Conservation (phyloP, 164 flowering plant species). For the Vitis rupestris region DNA sequence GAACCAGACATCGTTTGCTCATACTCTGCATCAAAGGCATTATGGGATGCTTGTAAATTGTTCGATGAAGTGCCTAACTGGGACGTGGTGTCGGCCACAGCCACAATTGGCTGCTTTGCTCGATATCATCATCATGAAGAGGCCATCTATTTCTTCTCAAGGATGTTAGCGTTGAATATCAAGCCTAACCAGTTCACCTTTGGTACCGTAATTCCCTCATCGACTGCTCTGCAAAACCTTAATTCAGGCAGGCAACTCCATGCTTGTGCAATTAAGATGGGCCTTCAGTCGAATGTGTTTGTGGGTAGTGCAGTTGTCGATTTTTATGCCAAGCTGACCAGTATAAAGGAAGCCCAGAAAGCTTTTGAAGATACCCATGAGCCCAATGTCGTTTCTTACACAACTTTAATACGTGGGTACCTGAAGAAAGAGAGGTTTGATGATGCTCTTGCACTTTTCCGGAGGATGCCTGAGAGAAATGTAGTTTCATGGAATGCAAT, state of each 20-base stretch:
- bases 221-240: slow-evolving; percentile 30
- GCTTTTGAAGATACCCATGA: slow-evolving; percentile 57
- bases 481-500: slow-evolving; percentile 86
- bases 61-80: slow-evolving; percentile 54
- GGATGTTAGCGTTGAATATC: slow-evolving; percentile 41
- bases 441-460: slow-evolving; percentile 51
- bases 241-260: slow-evolving; percentile 57
- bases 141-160: slow-evolving; percentile 49
- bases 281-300: slow-evolving; percentile 55
- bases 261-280: slow-evolving; percentile 49
- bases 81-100: slow-evolving; percentile 53
- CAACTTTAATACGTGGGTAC: slow-evolving; percentile 63
- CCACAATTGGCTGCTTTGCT: slow-evolving; percentile 45
- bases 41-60: slow-evolving; percentile 37
- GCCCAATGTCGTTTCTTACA: slow-evolving; percentile 78
- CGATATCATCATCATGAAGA: slow-evolving; percentile 35
- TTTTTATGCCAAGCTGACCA: slow-evolving; percentile 53
- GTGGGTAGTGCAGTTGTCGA: slow-evolving; percentile 70
- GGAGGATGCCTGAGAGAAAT: slow-evolving; percentile 67
- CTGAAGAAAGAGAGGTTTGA: slow-evolving; percentile 48
- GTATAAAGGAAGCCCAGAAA: slow-evolving; percentile 45
- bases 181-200: slow-evolving; percentile 75
- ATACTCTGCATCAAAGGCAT: slow-evolving; percentile 2
- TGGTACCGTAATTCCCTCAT: slow-evolving; percentile 53
- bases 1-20: not conserved